phyloP scores from a whole-genome alignment of 1,139 yeast species.

The Debaryomycetaceae sp. region DNA sequence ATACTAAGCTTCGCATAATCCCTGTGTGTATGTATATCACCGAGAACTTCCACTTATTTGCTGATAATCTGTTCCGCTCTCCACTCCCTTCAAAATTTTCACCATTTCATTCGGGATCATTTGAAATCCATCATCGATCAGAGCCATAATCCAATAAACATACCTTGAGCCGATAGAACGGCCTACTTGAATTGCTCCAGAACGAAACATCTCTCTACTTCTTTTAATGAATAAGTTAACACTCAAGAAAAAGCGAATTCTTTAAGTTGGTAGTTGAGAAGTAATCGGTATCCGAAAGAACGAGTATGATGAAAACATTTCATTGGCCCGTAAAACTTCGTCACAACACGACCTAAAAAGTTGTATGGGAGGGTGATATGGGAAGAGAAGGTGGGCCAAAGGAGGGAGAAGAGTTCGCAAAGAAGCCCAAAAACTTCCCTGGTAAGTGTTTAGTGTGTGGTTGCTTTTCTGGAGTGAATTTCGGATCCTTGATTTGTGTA shows the following conservation, averaged over 20 bases:
- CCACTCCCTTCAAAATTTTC: background rate
- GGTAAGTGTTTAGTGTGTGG: no score
- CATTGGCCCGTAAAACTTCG: slow-evolving; percentile 3
- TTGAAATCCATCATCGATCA: background rate
- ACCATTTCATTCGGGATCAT: background rate
- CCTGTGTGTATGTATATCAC: no score
- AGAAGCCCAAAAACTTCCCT: no score
- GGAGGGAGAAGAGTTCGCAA: no score
- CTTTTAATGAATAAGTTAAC: slow-evolving; percentile 1
- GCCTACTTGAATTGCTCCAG: slow-evolving; percentile 61
- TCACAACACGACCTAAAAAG: slow-evolving; percentile 2
- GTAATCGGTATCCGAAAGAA: slow-evolving; percentile 1
- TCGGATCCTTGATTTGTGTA: no score
- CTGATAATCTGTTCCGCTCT: background rate
- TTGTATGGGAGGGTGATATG: no score
- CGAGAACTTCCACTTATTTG: no score
- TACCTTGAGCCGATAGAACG: slow-evolving; percentile 60
- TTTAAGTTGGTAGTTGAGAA: slow-evolving; percentile 1
- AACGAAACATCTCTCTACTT: slow-evolving; percentile 50
- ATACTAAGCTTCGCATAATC: background rate
- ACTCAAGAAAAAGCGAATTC: background rate
- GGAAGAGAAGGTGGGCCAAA: no score
- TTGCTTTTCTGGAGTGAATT: no score
- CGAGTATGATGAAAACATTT: background rate
- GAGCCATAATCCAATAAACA: slow-evolving; percentile 22